These are phyloP conservation scores for Kalaharituber pfeilii DNA, from an alignment of 2,329 filamentous ascomycete species.

Conservation along the genomic window DNA sequence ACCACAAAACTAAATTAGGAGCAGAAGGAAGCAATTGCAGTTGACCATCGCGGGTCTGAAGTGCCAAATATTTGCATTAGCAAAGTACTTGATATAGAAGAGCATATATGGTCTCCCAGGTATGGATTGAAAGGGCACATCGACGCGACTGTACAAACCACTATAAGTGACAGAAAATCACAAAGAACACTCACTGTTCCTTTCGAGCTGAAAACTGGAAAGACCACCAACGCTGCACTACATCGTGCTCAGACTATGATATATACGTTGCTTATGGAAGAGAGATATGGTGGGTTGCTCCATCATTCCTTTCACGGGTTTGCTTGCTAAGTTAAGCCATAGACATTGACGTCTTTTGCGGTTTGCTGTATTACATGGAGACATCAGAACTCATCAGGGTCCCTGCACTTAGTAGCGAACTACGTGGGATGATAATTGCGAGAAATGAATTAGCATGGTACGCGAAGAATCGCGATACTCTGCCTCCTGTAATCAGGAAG, in stretches of 20 bases:
- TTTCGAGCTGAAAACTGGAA: constrained; percentile 90
- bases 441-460: constrained; percentile 78
- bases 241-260: constrained; percentile 89
- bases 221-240: constrained; percentile 51
- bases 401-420: constrained; percentile 66
- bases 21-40: constrained; percentile 52
- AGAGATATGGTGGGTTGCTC: constrained; percentile 53
- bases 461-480: constrained; percentile 60
- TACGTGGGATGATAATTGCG: constrained; percentile 92
- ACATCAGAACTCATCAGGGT: constrained; percentile 72
- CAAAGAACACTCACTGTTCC: constrained; percentile 53
- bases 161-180: constrained; percentile 49
- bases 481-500: constrained; percentile 73
- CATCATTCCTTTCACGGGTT: background rate
- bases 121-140: constrained; percentile 96
- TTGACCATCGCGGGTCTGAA: constrained; percentile 54
- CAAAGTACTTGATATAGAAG: constrained; percentile 89
- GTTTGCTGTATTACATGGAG: constrained; percentile 89
- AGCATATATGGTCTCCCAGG: constrained; percentile 96
- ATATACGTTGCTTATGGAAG: constrained; percentile 80
- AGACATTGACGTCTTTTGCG: constrained; percentile 79
- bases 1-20: constrained; percentile 11
- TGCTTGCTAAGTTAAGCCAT: background rate
- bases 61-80: constrained; percentile 69
- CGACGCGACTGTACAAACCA: constrained; percentile 84